Conservation (phyloP, 2,329 filamentous ascomycete species). For the Cercospora sp. region DNA sequence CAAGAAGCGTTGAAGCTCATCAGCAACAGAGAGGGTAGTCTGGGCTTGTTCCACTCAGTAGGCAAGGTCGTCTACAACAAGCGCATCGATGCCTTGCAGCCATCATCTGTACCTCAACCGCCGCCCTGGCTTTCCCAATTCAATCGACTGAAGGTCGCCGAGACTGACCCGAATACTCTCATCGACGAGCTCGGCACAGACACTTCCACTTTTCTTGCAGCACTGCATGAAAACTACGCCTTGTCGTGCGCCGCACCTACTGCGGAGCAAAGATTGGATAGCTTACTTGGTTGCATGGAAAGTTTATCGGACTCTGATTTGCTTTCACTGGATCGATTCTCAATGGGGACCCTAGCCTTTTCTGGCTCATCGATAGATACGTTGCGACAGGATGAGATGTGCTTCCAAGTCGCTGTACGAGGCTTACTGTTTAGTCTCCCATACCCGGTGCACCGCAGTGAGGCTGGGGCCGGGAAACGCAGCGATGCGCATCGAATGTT, state of each 20-base stretch:
- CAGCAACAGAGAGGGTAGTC: constrained; percentile 80
- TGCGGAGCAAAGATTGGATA: constrained; percentile 67
- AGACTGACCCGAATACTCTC: constrained; percentile 62
- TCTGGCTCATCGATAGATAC: constrained; percentile 63
- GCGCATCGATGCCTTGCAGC: constrained; percentile 59
- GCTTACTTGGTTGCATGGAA: constrained; percentile 81
- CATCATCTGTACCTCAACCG: constrained; percentile 43
- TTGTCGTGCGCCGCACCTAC: constrained; percentile 71
- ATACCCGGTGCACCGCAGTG: constrained; percentile 70
- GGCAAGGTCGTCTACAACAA: constrained; percentile 98
- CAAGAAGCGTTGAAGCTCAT: constrained; percentile 76
- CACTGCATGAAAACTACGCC: constrained; percentile 90
- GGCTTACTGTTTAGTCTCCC: constrained; percentile 84
- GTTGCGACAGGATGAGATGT: constrained; percentile 88
- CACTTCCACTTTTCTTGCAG: constrained; percentile 82
- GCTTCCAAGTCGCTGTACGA: constrained; percentile 85
- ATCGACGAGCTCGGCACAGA: constrained; percentile 94
- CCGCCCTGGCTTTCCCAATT: constrained; percentile 50
- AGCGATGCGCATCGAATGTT: constrained; percentile 81
- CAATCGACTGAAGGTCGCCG: constrained; percentile 46
- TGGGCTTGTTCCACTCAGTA: constrained; percentile 94
- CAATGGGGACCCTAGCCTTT: constrained; percentile 54
- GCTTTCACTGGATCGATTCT: constrained; percentile 72
- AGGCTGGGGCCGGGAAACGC: constrained; percentile 38
- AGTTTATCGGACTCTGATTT: constrained; percentile 85